A percentile compares a stretch with the other conserved stretches of the same genome.
Conservation (phyloP, 73 alveolate species). For the Tetrahymena elliotti region DNA sequence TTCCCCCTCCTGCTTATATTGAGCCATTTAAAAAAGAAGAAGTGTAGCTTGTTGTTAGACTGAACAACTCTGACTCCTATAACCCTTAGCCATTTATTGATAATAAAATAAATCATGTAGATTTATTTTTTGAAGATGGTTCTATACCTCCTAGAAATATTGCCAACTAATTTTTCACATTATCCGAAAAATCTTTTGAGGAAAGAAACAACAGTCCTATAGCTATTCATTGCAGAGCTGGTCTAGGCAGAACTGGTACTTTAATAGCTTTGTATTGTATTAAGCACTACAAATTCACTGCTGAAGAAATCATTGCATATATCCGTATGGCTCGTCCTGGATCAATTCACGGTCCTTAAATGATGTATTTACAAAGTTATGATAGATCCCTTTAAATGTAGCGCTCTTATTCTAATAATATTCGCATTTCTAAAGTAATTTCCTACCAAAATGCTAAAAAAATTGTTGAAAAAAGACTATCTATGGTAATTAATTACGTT, state of each 20-base stretch:
- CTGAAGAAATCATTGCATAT: conserved; percentile 78
- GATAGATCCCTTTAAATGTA: neutral
- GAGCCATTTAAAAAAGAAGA: conserved; percentile 76
- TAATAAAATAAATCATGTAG: conserved; percentile 67
- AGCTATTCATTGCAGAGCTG: conserved; percentile 97
- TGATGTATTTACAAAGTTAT: conserved; percentile 43
- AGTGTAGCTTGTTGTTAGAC: conserved; percentile 73
- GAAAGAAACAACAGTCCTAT: conserved; percentile 12
- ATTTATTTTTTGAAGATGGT: conserved; percentile 89
- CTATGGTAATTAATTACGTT: neutral
- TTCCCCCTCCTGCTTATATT: conserved; percentile 85
- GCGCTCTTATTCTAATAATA: neutral
- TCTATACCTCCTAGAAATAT: conserved; percentile 86
- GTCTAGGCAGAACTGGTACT: conserved; percentile 97
- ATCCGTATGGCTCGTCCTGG: conserved; percentile 81
- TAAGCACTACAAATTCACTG: conserved; percentile 80
- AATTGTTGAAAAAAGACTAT: neutral
- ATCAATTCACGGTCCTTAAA: conserved; percentile 76
- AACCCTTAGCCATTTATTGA: conserved; percentile 55
- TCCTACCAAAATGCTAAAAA: neutral
- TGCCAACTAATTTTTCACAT: conserved; percentile 64
- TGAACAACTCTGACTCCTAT: conserved; percentile 63
- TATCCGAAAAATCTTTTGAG: conserved; percentile 76
- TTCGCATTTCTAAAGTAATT: neutral
- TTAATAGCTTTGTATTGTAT: conserved; percentile 76